Conservation (phyloP, 176 grass and related monocot species). For the Hordeum marinum region DNA sequence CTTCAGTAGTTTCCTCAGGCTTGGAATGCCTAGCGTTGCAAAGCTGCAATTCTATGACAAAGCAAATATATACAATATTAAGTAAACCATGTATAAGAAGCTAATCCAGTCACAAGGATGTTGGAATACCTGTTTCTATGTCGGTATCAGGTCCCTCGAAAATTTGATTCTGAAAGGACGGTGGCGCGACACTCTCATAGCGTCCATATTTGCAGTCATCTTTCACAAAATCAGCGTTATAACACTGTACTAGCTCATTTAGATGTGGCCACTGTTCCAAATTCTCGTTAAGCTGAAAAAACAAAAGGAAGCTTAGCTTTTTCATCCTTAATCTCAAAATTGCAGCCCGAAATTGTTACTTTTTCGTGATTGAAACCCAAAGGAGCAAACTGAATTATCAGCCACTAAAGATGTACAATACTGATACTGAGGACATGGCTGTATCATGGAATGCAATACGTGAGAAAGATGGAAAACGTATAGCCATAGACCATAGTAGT, state of each 20-base stretch:
- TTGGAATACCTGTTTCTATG: conserved; percentile 77
- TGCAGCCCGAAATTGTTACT: background rate
- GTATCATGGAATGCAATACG: background rate
- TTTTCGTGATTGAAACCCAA: background rate
- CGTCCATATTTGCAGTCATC: conserved; percentile 89
- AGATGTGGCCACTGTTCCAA: conserved; percentile 98
- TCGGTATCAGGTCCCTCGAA: conserved; percentile 96
- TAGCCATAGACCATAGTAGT: background rate
- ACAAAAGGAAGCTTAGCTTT: conserved; percentile 20
- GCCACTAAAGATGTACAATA: background rate
- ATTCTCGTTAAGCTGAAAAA: conserved; percentile 83
- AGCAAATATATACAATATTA: background rate
- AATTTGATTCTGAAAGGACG: conserved; percentile 87
- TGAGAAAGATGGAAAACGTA: background rate
- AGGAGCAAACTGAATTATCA: background rate
- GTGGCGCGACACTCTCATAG: conserved; percentile 57
- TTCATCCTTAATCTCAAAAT: background rate
- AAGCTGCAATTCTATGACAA: conserved; percentile 74
- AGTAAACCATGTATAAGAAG: background rate
- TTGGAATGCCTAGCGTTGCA: conserved; percentile 73
- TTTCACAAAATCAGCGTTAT: conserved; percentile 89
- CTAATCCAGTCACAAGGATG: background rate
- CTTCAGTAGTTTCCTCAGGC: conserved; percentile 53
- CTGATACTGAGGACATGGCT: background rate
- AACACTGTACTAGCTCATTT: conserved; percentile 90